These are phyloP conservation scores for Jatropha multifida DNA, from an alignment of 441 rosid genomes.

Conservation along the genomic window DNA sequence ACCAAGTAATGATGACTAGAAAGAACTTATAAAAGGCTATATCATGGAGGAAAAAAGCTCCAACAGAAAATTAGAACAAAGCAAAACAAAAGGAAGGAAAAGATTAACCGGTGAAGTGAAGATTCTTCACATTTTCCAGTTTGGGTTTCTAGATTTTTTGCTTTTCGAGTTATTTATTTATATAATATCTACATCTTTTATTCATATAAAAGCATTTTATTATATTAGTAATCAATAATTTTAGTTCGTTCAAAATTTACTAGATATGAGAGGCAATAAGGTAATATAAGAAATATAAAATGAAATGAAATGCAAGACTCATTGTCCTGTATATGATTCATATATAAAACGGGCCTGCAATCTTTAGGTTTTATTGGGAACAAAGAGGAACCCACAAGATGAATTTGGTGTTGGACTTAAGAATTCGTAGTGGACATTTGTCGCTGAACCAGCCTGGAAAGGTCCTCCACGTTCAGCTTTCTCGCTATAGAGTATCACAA, in stretches of 20 bases:
- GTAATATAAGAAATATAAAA: too few species aligned
- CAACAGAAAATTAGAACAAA: not conserved
- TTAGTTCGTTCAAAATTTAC: too few species aligned
- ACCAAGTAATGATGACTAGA: constrained; percentile 17
- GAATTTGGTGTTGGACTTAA: not conserved
- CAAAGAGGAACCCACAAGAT: constrained; percentile 14
- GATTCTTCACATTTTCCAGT: constrained; percentile 4
- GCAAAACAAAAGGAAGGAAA: not conserved
- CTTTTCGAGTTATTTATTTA: not conserved
- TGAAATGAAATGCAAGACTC: too few species aligned
- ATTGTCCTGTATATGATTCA: too few species aligned
- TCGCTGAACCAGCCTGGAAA: constrained; percentile 33
- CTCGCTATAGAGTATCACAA: constrained; percentile 6
- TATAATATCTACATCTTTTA: too few species aligned
- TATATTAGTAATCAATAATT: too few species aligned
- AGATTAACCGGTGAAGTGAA: constrained; percentile 21
- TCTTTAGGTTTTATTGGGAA: too few species aligned
- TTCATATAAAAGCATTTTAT: too few species aligned
- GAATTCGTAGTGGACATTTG: not conserved
- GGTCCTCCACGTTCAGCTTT: not conserved
- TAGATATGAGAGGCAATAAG: too few species aligned
- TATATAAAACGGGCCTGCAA: too few species aligned
- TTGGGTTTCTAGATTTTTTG: not conserved
- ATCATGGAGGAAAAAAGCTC: constrained; percentile 8
- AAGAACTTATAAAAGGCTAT: constrained; percentile 2